A percentile compares a stretch with the other conserved stretches of the same genome.
Evolutionary conservation across 2,329 filamentous ascomycete genomes (phyloP).

Genomic region (Cordyceps fumosorosea): DNA sequence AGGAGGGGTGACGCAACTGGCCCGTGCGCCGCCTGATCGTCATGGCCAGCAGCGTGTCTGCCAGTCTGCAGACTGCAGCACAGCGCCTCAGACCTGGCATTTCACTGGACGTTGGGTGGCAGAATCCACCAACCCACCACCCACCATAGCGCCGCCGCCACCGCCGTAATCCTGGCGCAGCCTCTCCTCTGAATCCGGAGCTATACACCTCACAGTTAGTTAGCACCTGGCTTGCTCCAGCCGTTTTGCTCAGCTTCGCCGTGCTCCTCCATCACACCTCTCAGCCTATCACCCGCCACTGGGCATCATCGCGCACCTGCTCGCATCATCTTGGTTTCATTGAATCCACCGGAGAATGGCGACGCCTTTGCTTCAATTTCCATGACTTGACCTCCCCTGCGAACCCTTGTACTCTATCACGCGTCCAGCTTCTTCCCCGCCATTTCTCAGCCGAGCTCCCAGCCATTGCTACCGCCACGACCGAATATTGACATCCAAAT

Average conservation of each 20-base stretch:
- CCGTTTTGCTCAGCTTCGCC: neutral
- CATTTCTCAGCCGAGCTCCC: constrained; percentile 11
- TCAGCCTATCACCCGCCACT: neutral
- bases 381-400: neutral
- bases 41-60: neutral
- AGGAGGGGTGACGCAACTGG: constrained; percentile 14
- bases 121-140: neutral
- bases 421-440: constrained; percentile 10
- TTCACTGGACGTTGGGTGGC: neutral
- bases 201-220: neutral
- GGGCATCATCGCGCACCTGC: neutral
- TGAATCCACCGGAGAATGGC: constrained; percentile 10
- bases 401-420: neutral
- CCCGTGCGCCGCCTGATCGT: constrained; percentile 12
- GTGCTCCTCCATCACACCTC: neutral
- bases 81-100: constrained; percentile 2
- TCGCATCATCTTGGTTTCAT: neutral
- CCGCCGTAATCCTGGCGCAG: neutral
- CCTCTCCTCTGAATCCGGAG: constrained; percentile 1
- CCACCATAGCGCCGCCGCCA: too few species aligned
- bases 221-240: too few species aligned
- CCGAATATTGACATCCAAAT: neutral
- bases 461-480: neutral
- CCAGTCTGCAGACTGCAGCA: neutral
- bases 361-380: neutral